Evolutionary conservation across 192 early-diverging fungal genomes (phyloP).

Genomic region (Cladochytrium replicatum): DNA sequence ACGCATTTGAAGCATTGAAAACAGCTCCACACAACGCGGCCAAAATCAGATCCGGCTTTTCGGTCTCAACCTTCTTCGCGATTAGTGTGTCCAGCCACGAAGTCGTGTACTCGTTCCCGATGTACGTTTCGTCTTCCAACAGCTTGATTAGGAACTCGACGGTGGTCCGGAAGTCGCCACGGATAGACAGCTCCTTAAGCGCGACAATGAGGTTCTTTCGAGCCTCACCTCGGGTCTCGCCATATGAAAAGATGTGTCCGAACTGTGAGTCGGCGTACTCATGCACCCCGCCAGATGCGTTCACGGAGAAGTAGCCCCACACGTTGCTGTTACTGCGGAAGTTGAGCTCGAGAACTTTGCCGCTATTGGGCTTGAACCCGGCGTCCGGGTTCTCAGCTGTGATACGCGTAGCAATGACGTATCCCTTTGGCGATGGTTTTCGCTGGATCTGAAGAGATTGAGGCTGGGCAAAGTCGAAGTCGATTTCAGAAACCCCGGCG

Average conservation of each 20-base stretch:
- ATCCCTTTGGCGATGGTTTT: constrained; percentile 87
- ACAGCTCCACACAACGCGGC: constrained; percentile 89
- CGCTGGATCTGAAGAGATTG: constrained; percentile 74
- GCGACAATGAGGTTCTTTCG: constrained; percentile 96
- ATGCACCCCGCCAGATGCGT: constrained; percentile 87
- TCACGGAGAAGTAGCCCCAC: constrained; percentile 99
- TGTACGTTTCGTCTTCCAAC: constrained; percentile 80
- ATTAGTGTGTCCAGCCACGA: constrained; percentile 94
- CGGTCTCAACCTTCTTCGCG: constrained; percentile 72
- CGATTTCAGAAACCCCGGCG: constrained; percentile 76
- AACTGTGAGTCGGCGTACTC: constrained; percentile 99
- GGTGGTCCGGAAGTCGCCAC: constrained; percentile 96
- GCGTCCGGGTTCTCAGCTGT: constrained; percentile 99
- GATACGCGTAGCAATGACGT: constrained; percentile 96
- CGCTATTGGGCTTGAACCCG: constrained; percentile 95
- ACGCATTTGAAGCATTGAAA: constrained; percentile 52
- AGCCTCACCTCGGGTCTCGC: constrained; percentile 83
- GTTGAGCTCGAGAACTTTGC: constrained; percentile 94
- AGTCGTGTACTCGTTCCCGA: constrained; percentile 84
- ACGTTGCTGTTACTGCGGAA: constrained; percentile 92
- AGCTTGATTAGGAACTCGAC: constrained; percentile 94
- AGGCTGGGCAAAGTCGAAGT: constrained; percentile 81
- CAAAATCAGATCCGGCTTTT: constrained; percentile 81
- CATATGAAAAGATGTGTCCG: constrained; percentile 97
- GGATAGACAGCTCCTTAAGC: constrained; percentile 94